Percentiles rank a stretch among this genome's conserved stretches.
These are phyloP conservation scores for Pseudohyphozyma bogoriensis DNA, from an alignment of 768 basidiomycete species.

Conservation along the genomic window DNA sequence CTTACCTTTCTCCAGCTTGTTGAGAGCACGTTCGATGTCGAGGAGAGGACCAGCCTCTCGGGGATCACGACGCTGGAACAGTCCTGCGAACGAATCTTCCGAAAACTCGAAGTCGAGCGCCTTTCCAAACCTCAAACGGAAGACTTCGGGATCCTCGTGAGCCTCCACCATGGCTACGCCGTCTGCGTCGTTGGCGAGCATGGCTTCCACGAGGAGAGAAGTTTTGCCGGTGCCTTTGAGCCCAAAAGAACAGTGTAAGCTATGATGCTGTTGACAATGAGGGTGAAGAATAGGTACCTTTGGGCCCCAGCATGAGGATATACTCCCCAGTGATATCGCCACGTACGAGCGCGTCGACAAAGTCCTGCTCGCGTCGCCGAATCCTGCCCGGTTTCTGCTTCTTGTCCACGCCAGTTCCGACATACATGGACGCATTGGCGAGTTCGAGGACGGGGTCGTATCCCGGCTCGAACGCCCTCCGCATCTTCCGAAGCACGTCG, in stretches of 20 bases:
- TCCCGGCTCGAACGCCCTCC: slow-evolving; percentile 58
- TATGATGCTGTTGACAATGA: background rate
- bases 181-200: slow-evolving; percentile 31
- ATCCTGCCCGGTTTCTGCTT: slow-evolving; percentile 47
- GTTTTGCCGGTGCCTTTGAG: slow-evolving; percentile 13
- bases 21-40: slow-evolving; percentile 67
- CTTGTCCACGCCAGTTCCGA: background rate
- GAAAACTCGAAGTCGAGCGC: slow-evolving; percentile 77
- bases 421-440: slow-evolving; percentile 42
- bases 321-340: slow-evolving; percentile 64
- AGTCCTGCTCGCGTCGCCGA: slow-evolving; percentile 60
- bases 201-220: slow-evolving; percentile 12
- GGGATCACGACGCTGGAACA: slow-evolving; percentile 75
- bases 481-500: slow-evolving; percentile 72
- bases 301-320: slow-evolving; percentile 65
- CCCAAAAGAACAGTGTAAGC: background rate
- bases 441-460: slow-evolving; percentile 76
- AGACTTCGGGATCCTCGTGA: slow-evolving; percentile 77
- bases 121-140: slow-evolving; percentile 68
- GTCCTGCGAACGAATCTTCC: slow-evolving; percentile 43
- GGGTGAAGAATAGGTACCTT: slow-evolving; percentile 46
- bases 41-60: slow-evolving; percentile 71
- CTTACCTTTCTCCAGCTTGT: slow-evolving; percentile 62
- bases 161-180: slow-evolving; percentile 64
- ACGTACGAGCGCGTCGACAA: slow-evolving; percentile 66